Evolutionary conservation across 1,139 yeast species (phyloP), one percentile per base, ranked within the genome.

Genomic region (Yamadazyma dushanensis): DNA sequence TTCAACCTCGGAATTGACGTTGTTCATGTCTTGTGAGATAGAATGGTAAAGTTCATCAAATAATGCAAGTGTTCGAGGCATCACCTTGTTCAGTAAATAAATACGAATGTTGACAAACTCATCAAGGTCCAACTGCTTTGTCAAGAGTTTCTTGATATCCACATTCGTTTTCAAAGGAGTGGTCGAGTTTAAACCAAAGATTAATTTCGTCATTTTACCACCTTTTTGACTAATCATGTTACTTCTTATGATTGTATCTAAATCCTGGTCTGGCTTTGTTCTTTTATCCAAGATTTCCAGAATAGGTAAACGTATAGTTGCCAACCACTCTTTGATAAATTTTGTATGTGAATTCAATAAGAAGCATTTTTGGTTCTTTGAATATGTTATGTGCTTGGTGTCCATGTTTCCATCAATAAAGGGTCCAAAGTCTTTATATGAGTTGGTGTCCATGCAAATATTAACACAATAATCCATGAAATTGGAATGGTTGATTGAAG

Each of bases 401-500:
- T 25, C 5, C 27, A 25, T 15, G 10, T 25, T 15, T 7, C 18
- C 7, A 8, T 25, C 16, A 5, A 25, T 25, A 5, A 25, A 25
- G 5, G 27, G 14, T 4, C 16, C 27, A 25, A 25, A 14, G 14
- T 25, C 27, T 15, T 15, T n/a, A 15, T 25, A 25, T 16, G 16
- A 5, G 5, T n/a, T 17, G 8, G 16, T 17, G 22, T 43, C 41
- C 24, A 41, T 17, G 16, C 35, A 39, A 4, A 41, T 11, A 5
- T 39, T 31, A 2, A 41, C 31, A 23, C 43, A 39, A 32, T 43
- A 45, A 4, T 5, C 27, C 8, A 43, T 30, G 15, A 45, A 43
- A 15, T 25, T 31, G 3, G 26, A 22, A 19, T 45, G 42, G 14
- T 27, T 21, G 11, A 24, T 8, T n/a, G 30, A 20, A 17, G 19